phyloP scores from a whole-genome alignment of 1,139 yeast species.

The Citeromyces siamensis region DNA sequence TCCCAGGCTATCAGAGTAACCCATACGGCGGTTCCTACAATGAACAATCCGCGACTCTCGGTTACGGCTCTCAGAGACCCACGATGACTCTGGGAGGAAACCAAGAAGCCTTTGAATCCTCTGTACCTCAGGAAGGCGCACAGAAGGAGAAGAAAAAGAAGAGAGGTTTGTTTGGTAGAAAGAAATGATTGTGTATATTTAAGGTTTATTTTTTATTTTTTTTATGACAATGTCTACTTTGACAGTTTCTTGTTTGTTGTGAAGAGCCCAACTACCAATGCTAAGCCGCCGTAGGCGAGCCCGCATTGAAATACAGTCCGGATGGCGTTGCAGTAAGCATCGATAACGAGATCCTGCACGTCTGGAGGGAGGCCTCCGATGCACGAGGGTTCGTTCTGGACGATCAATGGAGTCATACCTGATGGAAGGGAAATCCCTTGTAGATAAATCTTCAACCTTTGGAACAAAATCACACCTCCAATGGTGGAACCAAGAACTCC shows the following conservation, averaged over 20 bases:
- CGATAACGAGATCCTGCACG: slow-evolving; percentile 15
- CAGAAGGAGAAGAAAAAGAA: slow-evolving; percentile 46
- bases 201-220: not conserved
- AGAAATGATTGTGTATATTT: slow-evolving; percentile 22
- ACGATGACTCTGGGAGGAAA: slow-evolving; percentile 13
- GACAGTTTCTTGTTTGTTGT: slow-evolving; percentile 27
- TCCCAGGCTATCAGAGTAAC: slow-evolving; percentile 24
- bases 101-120: slow-evolving; percentile 37
- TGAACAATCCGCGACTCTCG: slow-evolving; percentile 17
- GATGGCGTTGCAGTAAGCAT: slow-evolving; percentile 25
- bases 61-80: slow-evolving; percentile 1
- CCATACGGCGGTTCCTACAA: slow-evolving; percentile 18
- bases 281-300: slow-evolving; percentile 22
- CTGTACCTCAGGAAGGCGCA: slow-evolving; percentile 43
- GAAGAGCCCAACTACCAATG: slow-evolving; percentile 21
- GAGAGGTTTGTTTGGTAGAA: slow-evolving; percentile 66
- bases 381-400: slow-evolving; percentile 7
- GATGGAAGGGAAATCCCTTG: not conserved
- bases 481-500: slow-evolving; percentile 35
- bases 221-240: not conserved
- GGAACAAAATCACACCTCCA: slow-evolving; percentile 32
- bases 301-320: slow-evolving; percentile 28
- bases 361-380: slow-evolving; percentile 19
- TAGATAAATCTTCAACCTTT: slow-evolving; percentile 13
- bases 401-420: slow-evolving; percentile 4